A percentile compares a stretch with the other conserved stretches of the same genome.
phyloP scores from a whole-genome alignment of 2,329 filamentous ascomycete species.

The Macrophomina pseudophaseolina region DNA sequence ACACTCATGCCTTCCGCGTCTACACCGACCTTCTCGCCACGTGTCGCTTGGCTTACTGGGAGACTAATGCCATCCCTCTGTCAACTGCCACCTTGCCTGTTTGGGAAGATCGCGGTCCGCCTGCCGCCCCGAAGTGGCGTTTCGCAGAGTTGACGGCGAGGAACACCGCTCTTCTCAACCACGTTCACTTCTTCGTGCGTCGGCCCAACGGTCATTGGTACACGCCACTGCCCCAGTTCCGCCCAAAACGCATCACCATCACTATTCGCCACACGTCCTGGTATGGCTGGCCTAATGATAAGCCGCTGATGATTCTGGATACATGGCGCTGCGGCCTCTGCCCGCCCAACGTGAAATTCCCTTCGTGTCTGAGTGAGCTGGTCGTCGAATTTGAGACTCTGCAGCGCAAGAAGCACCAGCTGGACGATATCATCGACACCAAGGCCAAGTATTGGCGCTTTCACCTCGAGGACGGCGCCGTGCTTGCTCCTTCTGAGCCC shows the following conservation, averaged over 20 bases:
- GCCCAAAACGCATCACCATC: slow-evolving; percentile 47
- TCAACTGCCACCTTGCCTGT: slow-evolving; percentile 33
- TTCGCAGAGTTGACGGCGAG: slow-evolving; percentile 9
- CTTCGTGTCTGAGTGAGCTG: slow-evolving; percentile 26
- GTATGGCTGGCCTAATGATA: slow-evolving; percentile 93
- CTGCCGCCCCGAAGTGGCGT: background rate
- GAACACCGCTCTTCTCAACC: slow-evolving; percentile 10
- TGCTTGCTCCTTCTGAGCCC: background rate
- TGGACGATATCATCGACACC: slow-evolving; percentile 29
- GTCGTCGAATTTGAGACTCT: slow-evolving; percentile 32
- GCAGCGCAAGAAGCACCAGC: slow-evolving; percentile 29
- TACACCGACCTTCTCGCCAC: slow-evolving; percentile 43
- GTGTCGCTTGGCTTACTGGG: slow-evolving; percentile 46
- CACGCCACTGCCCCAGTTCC: slow-evolving; percentile 33
- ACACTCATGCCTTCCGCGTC: slow-evolving; percentile 38
- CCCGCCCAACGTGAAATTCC: slow-evolving; percentile 32
- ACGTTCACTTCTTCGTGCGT: slow-evolving; percentile 24
- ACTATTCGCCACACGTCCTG: slow-evolving; percentile 59
- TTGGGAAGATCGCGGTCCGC: slow-evolving; percentile 23
- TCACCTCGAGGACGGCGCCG: background rate
- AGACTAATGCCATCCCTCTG: slow-evolving; percentile 44
- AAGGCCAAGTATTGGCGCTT: slow-evolving; percentile 14
- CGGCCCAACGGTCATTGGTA: slow-evolving; percentile 15
- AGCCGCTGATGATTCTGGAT: slow-evolving; percentile 94
- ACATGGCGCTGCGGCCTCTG: slow-evolving; percentile 55